Percentiles rank a stretch among this genome's conserved stretches.
These are phyloP conservation scores for Samsoniella hepiali DNA, from an alignment of 2,329 filamentous ascomycete species.

Conservation along the genomic window DNA sequence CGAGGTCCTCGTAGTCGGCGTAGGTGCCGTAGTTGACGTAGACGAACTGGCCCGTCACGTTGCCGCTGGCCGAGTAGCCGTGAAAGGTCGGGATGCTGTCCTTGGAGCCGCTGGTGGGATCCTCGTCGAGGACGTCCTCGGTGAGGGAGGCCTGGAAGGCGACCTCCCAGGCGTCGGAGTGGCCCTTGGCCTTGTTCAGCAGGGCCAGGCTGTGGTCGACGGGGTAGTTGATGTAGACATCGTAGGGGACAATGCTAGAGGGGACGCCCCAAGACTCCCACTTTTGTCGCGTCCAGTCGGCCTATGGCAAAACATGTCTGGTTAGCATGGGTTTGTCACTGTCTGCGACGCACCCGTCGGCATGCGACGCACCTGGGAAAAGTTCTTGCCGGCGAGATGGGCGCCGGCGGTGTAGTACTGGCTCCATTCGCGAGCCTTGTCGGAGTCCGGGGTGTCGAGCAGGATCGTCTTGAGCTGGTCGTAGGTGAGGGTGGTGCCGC, in stretches of 20 bases:
- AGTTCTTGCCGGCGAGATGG: slow-evolving; percentile 74
- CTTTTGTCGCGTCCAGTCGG: slow-evolving; percentile 69
- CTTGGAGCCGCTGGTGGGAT: slow-evolving; percentile 69
- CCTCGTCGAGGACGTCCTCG: slow-evolving; percentile 81
- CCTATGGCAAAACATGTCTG: slow-evolving; percentile 36
- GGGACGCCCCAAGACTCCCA: slow-evolving; percentile 71
- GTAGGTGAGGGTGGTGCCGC: slow-evolving; percentile 34
- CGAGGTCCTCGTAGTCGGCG: slow-evolving; percentile 77
- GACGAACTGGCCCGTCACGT: slow-evolving; percentile 83
- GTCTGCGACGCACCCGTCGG: background rate
- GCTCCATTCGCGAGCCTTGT: slow-evolving; percentile 67
- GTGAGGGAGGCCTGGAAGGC: slow-evolving; percentile 76
- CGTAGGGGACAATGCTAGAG: slow-evolving; percentile 64
- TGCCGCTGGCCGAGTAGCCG: slow-evolving; percentile 88
- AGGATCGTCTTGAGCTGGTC: slow-evolving; percentile 55
- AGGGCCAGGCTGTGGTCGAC: slow-evolving; percentile 66
- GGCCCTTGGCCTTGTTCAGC: slow-evolving; percentile 47
- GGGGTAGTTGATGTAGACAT: slow-evolving; percentile 77
- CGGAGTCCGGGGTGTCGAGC: slow-evolving; percentile 54
- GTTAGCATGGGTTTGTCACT: background rate
- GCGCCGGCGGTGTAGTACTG: slow-evolving; percentile 73
- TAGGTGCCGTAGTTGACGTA: slow-evolving; percentile 92
- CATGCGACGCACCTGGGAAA: slow-evolving; percentile 54
- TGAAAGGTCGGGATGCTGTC: slow-evolving; percentile 87
- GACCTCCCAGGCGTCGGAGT: slow-evolving; percentile 51